Evolutionary conservation across 1,284 basidiomycete genomes (phyloP).

Genomic region (Rhodotorula sp.): DNA sequence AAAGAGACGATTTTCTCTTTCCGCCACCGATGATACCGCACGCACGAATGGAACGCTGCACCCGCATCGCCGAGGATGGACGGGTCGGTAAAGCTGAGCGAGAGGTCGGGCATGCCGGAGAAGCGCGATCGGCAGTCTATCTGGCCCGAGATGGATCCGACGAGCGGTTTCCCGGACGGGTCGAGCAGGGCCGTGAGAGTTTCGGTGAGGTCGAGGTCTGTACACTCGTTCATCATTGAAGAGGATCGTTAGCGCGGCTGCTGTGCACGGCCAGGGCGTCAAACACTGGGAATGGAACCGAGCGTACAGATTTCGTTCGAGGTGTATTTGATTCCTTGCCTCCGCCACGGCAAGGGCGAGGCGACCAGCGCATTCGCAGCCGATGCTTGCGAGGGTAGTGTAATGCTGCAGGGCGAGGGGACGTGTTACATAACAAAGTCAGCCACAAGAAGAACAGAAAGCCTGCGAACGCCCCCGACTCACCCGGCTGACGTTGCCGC

Average conservation of each 20-base stretch:
- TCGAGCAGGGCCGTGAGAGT: constrained; percentile 24
- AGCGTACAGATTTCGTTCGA: constrained; percentile 40
- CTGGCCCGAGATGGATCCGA: constrained; percentile 23
- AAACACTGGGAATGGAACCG: no score
- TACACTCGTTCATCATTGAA: not conserved
- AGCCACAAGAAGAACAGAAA: not conserved
- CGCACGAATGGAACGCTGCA: constrained; percentile 36
- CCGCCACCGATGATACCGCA: constrained; percentile 32
- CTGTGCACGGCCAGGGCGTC: no score
- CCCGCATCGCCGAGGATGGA: constrained; percentile 26
- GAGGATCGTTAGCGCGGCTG: not conserved
- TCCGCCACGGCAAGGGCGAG: constrained; percentile 38
- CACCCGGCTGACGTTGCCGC: constrained; percentile 29
- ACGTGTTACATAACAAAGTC: not conserved
- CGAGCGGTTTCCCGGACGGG: constrained; percentile 18
- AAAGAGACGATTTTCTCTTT: constrained; percentile 40
- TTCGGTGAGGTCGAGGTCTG: constrained; percentile 40
- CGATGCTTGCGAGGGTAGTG: constrained; percentile 15
- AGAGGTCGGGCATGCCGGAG: constrained; percentile 40
- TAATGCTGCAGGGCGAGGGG: not conserved
- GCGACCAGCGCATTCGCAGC: constrained; percentile 34
- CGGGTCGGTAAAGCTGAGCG: constrained; percentile 31
- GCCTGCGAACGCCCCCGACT: not conserved
- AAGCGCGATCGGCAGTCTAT: constrained; percentile 31
- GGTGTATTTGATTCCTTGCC: constrained; percentile 36